These are phyloP conservation scores for Blastomyces parvus DNA, from an alignment of 2,329 filamentous ascomycete genomes.

Conservation along the genomic window DNA sequence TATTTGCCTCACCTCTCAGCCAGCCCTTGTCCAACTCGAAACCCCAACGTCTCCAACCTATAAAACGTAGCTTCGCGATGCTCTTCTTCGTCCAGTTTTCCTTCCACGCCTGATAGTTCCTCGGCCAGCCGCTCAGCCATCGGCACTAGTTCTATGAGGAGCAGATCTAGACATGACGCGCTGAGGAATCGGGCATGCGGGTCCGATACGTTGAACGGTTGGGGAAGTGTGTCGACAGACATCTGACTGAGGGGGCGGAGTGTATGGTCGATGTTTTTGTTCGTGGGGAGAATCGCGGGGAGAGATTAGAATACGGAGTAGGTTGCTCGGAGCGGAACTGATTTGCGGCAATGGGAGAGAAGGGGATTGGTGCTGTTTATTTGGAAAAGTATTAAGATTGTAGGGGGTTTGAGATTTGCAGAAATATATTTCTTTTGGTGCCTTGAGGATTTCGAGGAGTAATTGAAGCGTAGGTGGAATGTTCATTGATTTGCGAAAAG, in stretches of 20 bases:
- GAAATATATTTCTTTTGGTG: not conserved
- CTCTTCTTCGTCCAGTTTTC: conserved; percentile 51
- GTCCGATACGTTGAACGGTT: conserved; percentile 62
- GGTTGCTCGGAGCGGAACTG: not conserved
- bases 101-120: conserved; percentile 44
- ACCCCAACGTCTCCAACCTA: conserved; percentile 73
- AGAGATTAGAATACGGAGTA: not conserved
- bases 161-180: conserved; percentile 81
- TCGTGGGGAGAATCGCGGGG: not conserved
- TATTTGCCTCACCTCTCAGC: conserved; percentile 61
- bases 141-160: conserved; percentile 93
- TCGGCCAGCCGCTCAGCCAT: conserved; percentile 79
- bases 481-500: not conserved
- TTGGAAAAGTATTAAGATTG: not conserved
- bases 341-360: not conserved
- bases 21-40: conserved; percentile 83
- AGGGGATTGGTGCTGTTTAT: not conserved
- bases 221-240: conserved; percentile 64
- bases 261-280: not conserved
- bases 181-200: conserved; percentile 66
- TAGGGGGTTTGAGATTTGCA: not conserved
- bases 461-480: not conserved
- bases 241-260: conserved; percentile 34
- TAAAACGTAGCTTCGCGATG: conserved; percentile 76
- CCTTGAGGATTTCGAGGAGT: not conserved